A percentile compares a stretch with the other conserved stretches of the same genome.
These are phyloP conservation scores for Raffaelea arxii DNA, from an alignment of 2,329 filamentous ascomycete genomes.

Conservation along the genomic window DNA sequence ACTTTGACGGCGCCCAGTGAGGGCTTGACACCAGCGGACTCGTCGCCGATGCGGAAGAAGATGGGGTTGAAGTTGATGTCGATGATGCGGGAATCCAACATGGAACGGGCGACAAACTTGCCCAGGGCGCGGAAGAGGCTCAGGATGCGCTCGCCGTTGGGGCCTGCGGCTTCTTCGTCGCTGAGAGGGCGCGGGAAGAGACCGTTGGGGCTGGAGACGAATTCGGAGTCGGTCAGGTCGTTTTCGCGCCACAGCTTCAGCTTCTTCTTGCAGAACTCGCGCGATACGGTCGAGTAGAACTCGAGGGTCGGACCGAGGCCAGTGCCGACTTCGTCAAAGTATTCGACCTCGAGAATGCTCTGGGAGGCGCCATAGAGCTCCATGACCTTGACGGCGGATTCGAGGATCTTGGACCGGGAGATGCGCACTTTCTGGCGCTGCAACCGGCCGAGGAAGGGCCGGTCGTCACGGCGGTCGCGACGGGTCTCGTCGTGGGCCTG, in stretches of 20 bases:
- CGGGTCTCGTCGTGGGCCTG: conserved; percentile 73
- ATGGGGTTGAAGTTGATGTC: conserved; percentile 96
- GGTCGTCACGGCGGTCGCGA: conserved; percentile 77
- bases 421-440: conserved; percentile 98
- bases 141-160: conserved; percentile 79
- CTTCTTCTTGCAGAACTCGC: conserved; percentile 95
- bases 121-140: conserved; percentile 88
- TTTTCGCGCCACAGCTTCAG: conserved; percentile 93
- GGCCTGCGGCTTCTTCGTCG: conserved; percentile 60
- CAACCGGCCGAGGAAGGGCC: conserved; percentile 80
- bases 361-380: conserved; percentile 95
- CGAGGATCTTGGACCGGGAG: conserved; percentile 84
- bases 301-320: conserved; percentile 91
- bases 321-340: conserved; percentile 97
- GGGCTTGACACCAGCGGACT: conserved; percentile 56
- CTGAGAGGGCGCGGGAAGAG: conserved; percentile 89
- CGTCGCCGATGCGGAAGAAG: conserved; percentile 89
- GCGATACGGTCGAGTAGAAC: conserved; percentile 96
- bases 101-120: conserved; percentile 94
- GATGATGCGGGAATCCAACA: conserved; percentile 97
- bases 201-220: conserved; percentile 73
- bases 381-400: conserved; percentile 98
- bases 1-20: conserved; percentile 83
- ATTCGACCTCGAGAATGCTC: conserved; percentile 93
- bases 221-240: conserved; percentile 64